phyloP scores from a whole-genome alignment of 805 yeast species.

The Blastobotrys terrestris region DNA sequence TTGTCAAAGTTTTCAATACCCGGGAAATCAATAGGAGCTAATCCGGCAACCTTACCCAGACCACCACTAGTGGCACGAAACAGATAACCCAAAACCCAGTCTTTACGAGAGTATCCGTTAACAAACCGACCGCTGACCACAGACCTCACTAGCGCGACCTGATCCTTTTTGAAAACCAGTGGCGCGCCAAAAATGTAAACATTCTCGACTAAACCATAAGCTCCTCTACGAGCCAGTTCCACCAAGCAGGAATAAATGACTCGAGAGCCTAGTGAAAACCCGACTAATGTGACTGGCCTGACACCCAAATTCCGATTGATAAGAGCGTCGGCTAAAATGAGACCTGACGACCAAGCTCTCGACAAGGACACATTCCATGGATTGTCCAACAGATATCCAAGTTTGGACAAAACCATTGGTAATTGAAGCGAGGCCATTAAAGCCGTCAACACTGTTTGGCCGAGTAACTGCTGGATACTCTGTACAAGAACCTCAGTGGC shows the following conservation, averaged over 20 bases:
- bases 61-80: constrained; percentile 97
- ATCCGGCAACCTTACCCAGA: constrained; percentile 81
- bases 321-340: constrained; percentile 83
- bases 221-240: constrained; percentile 80
- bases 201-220: constrained; percentile 81
- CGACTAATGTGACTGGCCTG: constrained; percentile 85
- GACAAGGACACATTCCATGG: constrained; percentile 98
- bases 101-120: constrained; percentile 85
- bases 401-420: constrained; percentile 85
- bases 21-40: constrained; percentile 60
- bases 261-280: constrained; percentile 90
- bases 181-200: constrained; percentile 88
- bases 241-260: constrained; percentile 83
- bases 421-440: constrained; percentile 88
- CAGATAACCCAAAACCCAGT: constrained; percentile 93
- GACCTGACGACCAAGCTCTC: constrained; percentile 95
- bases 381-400: constrained; percentile 84
- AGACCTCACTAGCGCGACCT: constrained; percentile 68
- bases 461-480: constrained; percentile 90
- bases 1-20: constrained; percentile 80
- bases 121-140: constrained; percentile 86
- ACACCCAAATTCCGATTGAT: constrained; percentile 84
- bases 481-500: constrained; percentile 92
- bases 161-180: constrained; percentile 69
- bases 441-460: constrained; percentile 82